A percentile compares a stretch with the other conserved stretches of the same genome.
phyloP scores from a whole-genome alignment of 306 rosid species.

The cucumber (Cucumis sativus) region Cucumber_9930_V3 NC_026657.2:5932001-5932500 shows the following conservation, averaged over 20 bases:
- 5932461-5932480: background rate
- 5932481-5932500: background rate
- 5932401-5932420: conserved; percentile 1
- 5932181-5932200: background rate
- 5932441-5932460: background rate
- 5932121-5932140: background rate
- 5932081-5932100: background rate
- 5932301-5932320: background rate
- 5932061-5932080: background rate
- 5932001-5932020: background rate
- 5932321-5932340: background rate
- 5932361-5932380: background rate
- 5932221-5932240: background rate
- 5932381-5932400: background rate
- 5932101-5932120: background rate
- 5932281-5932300: background rate
- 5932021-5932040: background rate
- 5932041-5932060: background rate
- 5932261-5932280: background rate
- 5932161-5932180: background rate
- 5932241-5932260: background rate
- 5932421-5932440: background rate
- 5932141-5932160: background rate
- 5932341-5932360: background rate
- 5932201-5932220: background rate